Conservation (phyloP, 108 stramenopile genomes). For the Stephanodiscus minutulus region DNA sequence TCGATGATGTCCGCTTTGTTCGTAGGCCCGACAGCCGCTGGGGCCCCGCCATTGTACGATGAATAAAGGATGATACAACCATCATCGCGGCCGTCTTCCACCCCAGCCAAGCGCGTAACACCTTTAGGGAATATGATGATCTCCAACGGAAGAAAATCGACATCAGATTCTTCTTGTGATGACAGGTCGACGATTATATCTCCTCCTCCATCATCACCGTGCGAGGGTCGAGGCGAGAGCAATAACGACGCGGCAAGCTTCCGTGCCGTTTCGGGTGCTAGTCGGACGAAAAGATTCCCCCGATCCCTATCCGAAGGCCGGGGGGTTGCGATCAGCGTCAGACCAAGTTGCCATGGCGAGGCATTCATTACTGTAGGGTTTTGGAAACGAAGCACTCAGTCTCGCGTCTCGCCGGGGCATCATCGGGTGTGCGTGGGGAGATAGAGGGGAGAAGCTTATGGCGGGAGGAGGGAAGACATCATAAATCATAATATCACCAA, state of each 20-base stretch:
- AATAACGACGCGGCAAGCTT: constrained; percentile 18
- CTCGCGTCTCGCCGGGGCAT: too few species aligned
- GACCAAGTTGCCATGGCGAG: background rate
- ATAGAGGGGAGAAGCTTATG: too few species aligned
- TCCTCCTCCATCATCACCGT: background rate
- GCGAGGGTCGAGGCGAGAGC: background rate
- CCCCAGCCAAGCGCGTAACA: background rate
- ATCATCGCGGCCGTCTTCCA: constrained; percentile 6
- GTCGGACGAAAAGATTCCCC: constrained; percentile 33
- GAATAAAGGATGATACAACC: constrained; percentile 41
- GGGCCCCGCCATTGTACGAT: constrained; percentile 76
- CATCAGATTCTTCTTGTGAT: constrained; percentile 1
- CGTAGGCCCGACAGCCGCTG: constrained; percentile 15
- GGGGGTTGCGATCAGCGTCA: constrained; percentile 26
- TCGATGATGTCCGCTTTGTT: constrained; percentile 37
- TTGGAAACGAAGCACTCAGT: too few species aligned
- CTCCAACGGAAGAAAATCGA: constrained; percentile 49
- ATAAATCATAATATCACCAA: too few species aligned
- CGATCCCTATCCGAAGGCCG: constrained; percentile 35
- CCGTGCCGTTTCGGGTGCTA: constrained; percentile 24
- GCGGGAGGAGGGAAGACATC: too few species aligned
- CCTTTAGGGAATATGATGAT: constrained; percentile 19
- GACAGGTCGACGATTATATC: background rate
- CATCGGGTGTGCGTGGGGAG: too few species aligned
- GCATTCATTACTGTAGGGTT: background rate